These are phyloP conservation scores for Monosporascus cannonballus DNA, from an alignment of 2,329 filamentous ascomycete genomes.

Conservation along the genomic window DNA sequence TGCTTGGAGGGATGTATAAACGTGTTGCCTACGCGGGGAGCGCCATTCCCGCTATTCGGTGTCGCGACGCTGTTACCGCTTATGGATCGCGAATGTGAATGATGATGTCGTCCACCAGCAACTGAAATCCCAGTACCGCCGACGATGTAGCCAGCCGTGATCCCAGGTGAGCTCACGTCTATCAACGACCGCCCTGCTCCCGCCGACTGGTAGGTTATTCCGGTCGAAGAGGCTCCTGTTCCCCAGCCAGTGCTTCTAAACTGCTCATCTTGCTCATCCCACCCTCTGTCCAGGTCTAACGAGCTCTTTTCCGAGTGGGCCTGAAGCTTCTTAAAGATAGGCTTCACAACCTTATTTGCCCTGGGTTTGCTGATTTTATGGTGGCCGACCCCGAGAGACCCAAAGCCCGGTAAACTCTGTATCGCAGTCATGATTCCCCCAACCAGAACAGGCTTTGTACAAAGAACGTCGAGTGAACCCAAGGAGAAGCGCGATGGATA, in stretches of 20 bases:
- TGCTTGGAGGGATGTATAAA: conserved; percentile 63
- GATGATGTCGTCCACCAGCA: conserved; percentile 16
- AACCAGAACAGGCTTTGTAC: too few relatives aligned
- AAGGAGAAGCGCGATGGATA: background rate
- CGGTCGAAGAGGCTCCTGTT: conserved; percentile 3
- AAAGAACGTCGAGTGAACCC: background rate
- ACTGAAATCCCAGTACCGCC: background rate
- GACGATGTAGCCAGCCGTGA: conserved; percentile 13
- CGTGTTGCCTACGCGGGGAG: conserved; percentile 32
- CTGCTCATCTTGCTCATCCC: conserved; percentile 46
- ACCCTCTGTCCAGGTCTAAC: conserved; percentile 54
- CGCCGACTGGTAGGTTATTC: conserved; percentile 13
- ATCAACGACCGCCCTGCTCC: background rate
- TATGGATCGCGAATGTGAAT: conserved; percentile 40
- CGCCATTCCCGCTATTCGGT: conserved; percentile 39
- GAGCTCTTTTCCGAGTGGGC: conserved; percentile 56
- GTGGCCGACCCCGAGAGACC: conserved; percentile 16
- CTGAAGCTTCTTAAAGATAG: conserved; percentile 53
- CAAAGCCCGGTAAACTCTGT: conserved; percentile 24
- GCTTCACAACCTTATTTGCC: conserved; percentile 48
- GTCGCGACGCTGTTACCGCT: conserved; percentile 53
- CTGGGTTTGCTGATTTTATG: conserved; percentile 40
- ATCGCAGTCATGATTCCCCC: conserved; percentile 29
- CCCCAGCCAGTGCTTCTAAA: conserved; percentile 25
- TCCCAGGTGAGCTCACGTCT: background rate